phyloP scores from a whole-genome alignment of 2,329 filamentous ascomycete species.

The Rhynchosporium agropyri region DNA sequence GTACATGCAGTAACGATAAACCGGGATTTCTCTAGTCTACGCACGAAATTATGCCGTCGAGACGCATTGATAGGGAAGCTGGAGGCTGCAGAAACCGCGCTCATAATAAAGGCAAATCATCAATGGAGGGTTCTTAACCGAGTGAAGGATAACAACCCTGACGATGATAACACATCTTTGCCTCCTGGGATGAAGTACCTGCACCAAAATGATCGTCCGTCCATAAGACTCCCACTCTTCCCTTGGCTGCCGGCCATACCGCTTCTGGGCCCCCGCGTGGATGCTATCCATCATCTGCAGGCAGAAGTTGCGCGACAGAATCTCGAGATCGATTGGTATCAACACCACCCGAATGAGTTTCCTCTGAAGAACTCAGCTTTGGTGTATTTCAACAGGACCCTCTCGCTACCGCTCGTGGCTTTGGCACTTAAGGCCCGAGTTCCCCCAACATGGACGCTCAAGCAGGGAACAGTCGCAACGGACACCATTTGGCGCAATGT shows the following conservation, averaged over 20 bases:
- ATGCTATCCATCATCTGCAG: conserved; percentile 87
- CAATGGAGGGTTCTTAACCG: not conserved
- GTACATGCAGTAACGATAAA: conserved; percentile 94
- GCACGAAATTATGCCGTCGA: conserved; percentile 77
- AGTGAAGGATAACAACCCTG: not conserved
- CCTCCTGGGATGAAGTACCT: conserved; percentile 2
- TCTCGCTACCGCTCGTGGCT: conserved; percentile 66
- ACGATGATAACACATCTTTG: not conserved
- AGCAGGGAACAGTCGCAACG: conserved; percentile 74
- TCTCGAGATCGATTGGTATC: conserved; percentile 83
- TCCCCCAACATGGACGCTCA: conserved; percentile 24
- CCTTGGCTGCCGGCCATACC: conserved; percentile 74
- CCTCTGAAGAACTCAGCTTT: conserved; percentile 92
- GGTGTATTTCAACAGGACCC: conserved; percentile 94
- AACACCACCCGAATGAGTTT: conserved; percentile 78
- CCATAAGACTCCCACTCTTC: conserved; percentile 41
- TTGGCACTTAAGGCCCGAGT: conserved; percentile 43
- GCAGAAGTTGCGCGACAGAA: conserved; percentile 83
- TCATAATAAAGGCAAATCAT: conserved; percentile 73
- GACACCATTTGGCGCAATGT: conserved; percentile 96
- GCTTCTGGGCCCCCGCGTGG: conserved; percentile 80
- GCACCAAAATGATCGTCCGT: not conserved
- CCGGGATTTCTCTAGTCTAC: conserved; percentile 76
- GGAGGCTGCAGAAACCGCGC: conserved; percentile 77
- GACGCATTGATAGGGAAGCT: conserved; percentile 69